A percentile compares a stretch with the other conserved stretches of the same genome.
Evolutionary conservation across 371 early-diverging fungal species (phyloP).

Genomic region (Lichtheimia ornata): DNA sequence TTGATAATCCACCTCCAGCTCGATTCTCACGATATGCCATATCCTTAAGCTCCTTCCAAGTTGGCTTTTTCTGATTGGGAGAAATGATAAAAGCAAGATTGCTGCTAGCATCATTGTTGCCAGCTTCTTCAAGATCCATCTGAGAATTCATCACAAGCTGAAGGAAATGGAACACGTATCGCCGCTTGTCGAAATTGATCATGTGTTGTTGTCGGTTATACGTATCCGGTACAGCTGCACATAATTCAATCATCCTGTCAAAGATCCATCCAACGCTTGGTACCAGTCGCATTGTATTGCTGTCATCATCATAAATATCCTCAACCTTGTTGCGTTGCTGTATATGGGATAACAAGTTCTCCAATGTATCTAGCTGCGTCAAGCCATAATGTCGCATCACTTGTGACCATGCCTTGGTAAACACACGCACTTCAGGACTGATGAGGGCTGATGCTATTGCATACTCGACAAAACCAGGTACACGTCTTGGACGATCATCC

Average conservation of each 20-base stretch:
- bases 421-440: conserved; percentile 77
- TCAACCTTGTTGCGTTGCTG: conserved; percentile 2
- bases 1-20: conserved; percentile 16
- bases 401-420: conserved; percentile 70
- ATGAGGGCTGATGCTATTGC: conserved; percentile 76
- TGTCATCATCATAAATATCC: conserved; percentile 1
- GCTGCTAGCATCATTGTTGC: conserved; percentile 12
- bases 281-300: conserved; percentile 18
- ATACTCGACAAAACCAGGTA: conserved; percentile 80
- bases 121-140: conserved; percentile 25
- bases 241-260: conserved; percentile 53
- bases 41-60: conserved; percentile 43
- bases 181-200: conserved; percentile 75
- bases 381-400: conserved; percentile 50
- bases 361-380: conserved; percentile 63
- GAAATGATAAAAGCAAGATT: conserved; percentile 22
- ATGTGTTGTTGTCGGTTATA: conserved; percentile 43
- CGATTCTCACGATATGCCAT: conserved; percentile 40
- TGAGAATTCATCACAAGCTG: conserved; percentile 52
- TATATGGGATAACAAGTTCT: conserved; percentile 28
- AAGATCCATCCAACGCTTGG: conserved; percentile 61
- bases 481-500: conserved; percentile 20
- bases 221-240: conserved; percentile 46
- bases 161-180: conserved; percentile 64
- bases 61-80: conserved; percentile 21